Evolutionary conservation across 305 asterid genomes (phyloP).

Genomic region (Plantago coronopus): DNA sequence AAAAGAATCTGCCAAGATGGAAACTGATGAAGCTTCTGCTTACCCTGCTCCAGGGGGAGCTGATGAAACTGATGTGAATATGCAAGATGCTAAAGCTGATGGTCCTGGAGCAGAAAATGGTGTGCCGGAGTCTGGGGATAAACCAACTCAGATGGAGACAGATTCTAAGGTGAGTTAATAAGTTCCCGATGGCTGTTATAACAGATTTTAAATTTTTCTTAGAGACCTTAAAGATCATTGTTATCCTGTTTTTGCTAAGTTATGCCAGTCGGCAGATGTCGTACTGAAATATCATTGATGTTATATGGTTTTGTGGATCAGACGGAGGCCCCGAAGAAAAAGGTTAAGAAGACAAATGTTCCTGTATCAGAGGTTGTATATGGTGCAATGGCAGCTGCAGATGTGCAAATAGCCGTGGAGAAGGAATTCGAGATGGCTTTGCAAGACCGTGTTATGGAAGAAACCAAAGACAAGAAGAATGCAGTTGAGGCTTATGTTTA

Average conservation of each 20-base stretch:
- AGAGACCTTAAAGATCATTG: no score
- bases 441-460: conserved; percentile 98
- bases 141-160: conserved; percentile 67
- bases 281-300: background rate
- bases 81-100: conserved; percentile 62
- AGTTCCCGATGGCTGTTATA: background rate
- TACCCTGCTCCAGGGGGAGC: conserved; percentile 28
- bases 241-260: no score
- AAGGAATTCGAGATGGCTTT: conserved; percentile 95
- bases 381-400: conserved; percentile 70
- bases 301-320: conserved; percentile 26
- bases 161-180: conserved; percentile 56
- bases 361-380: conserved; percentile 67
- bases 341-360: conserved; percentile 67
- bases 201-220: no score
- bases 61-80: conserved; percentile 58
- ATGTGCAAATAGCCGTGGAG: conserved; percentile 78
- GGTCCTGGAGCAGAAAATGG: conserved; percentile 66
- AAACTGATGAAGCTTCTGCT: conserved; percentile 55
- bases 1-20: conserved; percentile 67
- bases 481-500: conserved; percentile 95
- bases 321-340: conserved; percentile 83
- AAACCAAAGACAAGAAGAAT: conserved; percentile 91
- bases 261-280: no score
- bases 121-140: conserved; percentile 58